phyloP scores from a whole-genome alignment of 305 asterid genomes.

The Fraxinus angustifolia region DNA sequence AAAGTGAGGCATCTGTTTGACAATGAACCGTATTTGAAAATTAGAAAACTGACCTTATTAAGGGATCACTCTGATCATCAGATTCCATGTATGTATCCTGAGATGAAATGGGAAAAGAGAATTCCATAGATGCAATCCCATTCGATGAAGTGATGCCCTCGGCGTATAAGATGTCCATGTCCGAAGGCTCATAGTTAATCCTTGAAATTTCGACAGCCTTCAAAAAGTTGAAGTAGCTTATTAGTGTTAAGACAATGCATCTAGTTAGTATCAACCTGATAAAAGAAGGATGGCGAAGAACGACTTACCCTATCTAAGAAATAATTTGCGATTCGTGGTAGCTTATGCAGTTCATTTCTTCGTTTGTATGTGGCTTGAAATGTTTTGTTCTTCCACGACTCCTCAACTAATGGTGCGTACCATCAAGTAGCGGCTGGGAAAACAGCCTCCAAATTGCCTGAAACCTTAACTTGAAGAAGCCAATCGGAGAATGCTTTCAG shows the following conservation, averaged over 20 bases:
- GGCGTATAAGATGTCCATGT: conserved; percentile 76
- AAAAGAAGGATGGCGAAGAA: not conserved
- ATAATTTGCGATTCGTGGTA: conserved; percentile 80
- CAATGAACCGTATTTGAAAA: not conserved
- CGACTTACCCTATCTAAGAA: conserved; percentile 65
- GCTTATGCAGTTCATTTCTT: conserved; percentile 57
- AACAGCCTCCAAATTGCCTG: conserved; percentile 73
- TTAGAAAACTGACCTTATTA: conserved; percentile 37
- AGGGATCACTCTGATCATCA: conserved; percentile 44
- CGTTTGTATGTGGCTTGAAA: conserved; percentile 75
- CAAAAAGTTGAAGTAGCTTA: conserved; percentile 10
- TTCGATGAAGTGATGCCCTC: conserved; percentile 79
- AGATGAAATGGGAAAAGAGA: conserved; percentile 54
- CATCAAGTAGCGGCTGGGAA: conserved; percentile 87
- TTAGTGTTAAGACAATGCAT: conserved; percentile 11
- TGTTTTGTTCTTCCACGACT: conserved; percentile 60
- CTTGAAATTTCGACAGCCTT: conserved; percentile 79
- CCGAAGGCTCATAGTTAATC: conserved; percentile 71
- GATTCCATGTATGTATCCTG: conserved; percentile 61
- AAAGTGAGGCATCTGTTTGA: not conserved
- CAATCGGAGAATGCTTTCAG: conserved; percentile 65
- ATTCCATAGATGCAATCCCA: conserved; percentile 79
- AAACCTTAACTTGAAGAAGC: conserved; percentile 60
- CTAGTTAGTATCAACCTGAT: not conserved
- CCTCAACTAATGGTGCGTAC: conserved; percentile 65